Evolutionary conservation across 768 basidiomycete genomes (phyloP), one percentile per base, ranked within the genome.

Genomic region (Termitomyces sp.): DNA sequence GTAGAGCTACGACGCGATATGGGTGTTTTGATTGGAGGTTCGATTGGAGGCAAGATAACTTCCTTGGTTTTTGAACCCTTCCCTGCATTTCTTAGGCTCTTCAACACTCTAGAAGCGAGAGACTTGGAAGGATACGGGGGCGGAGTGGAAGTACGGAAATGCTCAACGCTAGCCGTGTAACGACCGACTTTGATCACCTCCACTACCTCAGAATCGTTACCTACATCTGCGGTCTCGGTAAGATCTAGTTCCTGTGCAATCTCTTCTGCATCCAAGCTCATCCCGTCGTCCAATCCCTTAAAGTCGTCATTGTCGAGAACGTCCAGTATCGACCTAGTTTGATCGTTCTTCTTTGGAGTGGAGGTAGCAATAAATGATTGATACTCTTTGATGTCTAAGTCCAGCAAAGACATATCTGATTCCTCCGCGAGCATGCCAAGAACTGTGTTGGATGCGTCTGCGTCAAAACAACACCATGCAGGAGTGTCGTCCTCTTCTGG

Each of bases 111-210:
- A 32, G 74, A 76, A 5, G 82, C 81, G 54, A 83, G 67, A 6
- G 78, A 77, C 59, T 68, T 75, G 42, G 76, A 66, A 33, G 68
- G 65, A 61, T 73, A 73, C 32, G 57, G 35, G 12, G 67, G 56
- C 25, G 66, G 42, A n/a, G 66, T 50, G 25, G 63, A 48, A 39
- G 55, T 36, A 18, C 53, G 53, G 38, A 45, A 31, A 13, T 46
- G 32, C 13, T 46, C 45, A 18, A 51, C 55, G 36, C 44, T 50
- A 39, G 58, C 51, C 25, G 25, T 49, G 48, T 65, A 59, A 35
- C 82, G 77, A 58, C 76, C 73, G 54, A 86, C 76, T 63, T 82
- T 84, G 36, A 86, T 72, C 29, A 86, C 78, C 63, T 86, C 84
- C 13, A 84, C 69, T 33, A 85, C 76, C 60, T 84, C 83, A 18